Conservation (phyloP, 441 rosid species). For the Aquilaria agallochum region DNA sequence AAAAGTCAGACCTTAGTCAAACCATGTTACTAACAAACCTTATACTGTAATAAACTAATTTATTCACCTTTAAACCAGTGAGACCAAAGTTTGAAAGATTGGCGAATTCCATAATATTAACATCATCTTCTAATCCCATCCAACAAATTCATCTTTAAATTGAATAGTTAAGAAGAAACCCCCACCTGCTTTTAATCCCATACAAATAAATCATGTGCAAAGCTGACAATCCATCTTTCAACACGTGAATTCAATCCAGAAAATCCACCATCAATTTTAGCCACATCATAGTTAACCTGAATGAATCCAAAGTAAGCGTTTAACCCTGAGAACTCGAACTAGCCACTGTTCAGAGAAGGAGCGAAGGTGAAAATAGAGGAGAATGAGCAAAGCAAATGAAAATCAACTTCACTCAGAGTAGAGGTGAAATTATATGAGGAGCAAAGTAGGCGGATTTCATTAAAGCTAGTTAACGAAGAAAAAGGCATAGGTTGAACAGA, state of each 20-base stretch:
- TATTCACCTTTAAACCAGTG: too few relatives aligned
- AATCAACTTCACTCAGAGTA: constrained; percentile 48
- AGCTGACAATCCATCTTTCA: constrained; percentile 73
- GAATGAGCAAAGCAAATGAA: constrained; percentile 15
- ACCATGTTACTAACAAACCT: too few relatives aligned
- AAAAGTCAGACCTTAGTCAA: too few relatives aligned
- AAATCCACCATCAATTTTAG: not conserved
- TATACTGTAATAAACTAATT: too few relatives aligned
- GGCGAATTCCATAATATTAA: too few relatives aligned
- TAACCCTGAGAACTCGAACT: constrained; percentile 92
- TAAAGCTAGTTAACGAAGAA: constrained; percentile 32
- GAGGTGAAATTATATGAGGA: constrained; percentile 46
- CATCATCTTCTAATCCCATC: too few relatives aligned
- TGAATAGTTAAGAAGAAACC: too few relatives aligned
- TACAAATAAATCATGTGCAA: constrained; percentile 82
- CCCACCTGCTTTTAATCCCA: constrained; percentile 22
- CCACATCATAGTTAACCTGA: not conserved
- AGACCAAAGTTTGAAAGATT: too few relatives aligned
- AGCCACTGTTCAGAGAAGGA: constrained; percentile 45
- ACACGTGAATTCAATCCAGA: constrained; percentile 36
- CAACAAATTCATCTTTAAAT: too few relatives aligned
- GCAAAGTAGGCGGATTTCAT: constrained; percentile 57
- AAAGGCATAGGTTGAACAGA: too few relatives aligned
- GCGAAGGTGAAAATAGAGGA: constrained; percentile 29
- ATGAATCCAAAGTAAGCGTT: too few relatives aligned